A percentile compares a stretch with the other conserved stretches of the same genome.
These are phyloP conservation scores for Taiwanofungus camphoratus DNA, from an alignment of 1,284 basidiomycete genomes.

Conservation along the genomic window DNA sequence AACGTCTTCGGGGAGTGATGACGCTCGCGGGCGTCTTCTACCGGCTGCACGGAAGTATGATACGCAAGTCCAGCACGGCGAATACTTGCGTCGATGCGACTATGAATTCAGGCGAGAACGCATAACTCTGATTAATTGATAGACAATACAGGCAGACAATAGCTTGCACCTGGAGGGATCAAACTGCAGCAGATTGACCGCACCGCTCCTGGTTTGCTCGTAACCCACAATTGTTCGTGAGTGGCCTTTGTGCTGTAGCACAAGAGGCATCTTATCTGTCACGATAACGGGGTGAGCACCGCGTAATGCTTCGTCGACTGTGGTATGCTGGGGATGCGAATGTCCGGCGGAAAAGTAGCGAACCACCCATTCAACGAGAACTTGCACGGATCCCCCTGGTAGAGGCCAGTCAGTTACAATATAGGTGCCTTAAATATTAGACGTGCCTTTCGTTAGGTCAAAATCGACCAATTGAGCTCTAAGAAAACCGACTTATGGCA, in stretches of 20 bases:
- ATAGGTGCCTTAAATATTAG: neutral
- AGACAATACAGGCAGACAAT: neutral
- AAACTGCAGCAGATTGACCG: constrained; percentile 63
- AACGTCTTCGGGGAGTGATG: constrained; percentile 13
- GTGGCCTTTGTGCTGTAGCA: constrained; percentile 79
- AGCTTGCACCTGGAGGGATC: constrained; percentile 67
- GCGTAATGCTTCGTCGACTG: constrained; percentile 43
- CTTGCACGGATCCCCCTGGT: too few species aligned
- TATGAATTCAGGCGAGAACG: constrained; percentile 11
- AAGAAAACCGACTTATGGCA: constrained; percentile 1
- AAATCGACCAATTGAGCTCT: constrained; percentile 67
- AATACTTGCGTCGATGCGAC: constrained; percentile 17
- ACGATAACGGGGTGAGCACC: constrained; percentile 44
- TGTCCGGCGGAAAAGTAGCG: constrained; percentile 50
- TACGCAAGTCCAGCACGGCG: constrained; percentile 32
- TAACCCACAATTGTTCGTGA: constrained; percentile 83
- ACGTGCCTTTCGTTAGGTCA: constrained; percentile 38
- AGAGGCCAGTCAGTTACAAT: too few species aligned
- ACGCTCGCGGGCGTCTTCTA: neutral
- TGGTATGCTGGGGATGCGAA: constrained; percentile 21
- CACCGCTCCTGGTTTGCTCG: constrained; percentile 55
- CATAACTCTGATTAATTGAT: neutral
- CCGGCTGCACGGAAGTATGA: constrained; percentile 7
- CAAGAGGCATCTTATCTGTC: constrained; percentile 68
- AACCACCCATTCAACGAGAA: constrained; percentile 60